phyloP scores from a whole-genome alignment of 2,329 filamentous ascomycete species.

The Hypomyces rosellus region DNA sequence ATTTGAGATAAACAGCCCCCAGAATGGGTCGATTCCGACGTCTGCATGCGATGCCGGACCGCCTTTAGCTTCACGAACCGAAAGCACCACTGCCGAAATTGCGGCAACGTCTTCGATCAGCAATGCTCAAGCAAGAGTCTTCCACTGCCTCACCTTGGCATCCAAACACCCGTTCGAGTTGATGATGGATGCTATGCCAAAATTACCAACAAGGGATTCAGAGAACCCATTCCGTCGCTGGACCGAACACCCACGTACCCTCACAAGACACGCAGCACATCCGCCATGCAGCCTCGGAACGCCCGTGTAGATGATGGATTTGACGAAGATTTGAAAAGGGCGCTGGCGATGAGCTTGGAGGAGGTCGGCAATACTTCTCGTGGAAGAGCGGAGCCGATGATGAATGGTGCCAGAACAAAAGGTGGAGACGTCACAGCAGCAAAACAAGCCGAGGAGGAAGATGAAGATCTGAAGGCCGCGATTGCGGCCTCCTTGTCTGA shows the following conservation, averaged over 20 bases:
- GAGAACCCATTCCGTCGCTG: slow-evolving; percentile 35
- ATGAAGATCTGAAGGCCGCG: slow-evolving; percentile 86
- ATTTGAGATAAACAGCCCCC: slow-evolving; percentile 57
- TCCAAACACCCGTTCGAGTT: slow-evolving; percentile 83
- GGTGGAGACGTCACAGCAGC: slow-evolving; percentile 26
- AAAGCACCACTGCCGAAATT: slow-evolving; percentile 97
- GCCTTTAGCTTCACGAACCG: slow-evolving; percentile 96
- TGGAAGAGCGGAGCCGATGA: slow-evolving; percentile 61
- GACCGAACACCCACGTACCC: slow-evolving; percentile 45
- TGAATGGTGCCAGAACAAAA: slow-evolving; percentile 34
- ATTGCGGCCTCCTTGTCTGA: slow-evolving; percentile 92
- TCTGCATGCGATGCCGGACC: slow-evolving; percentile 96
- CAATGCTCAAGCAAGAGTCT: slow-evolving; percentile 87
- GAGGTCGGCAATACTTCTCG: slow-evolving; percentile 73
- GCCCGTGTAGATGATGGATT: slow-evolving; percentile 85
- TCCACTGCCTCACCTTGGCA: slow-evolving; percentile 86
- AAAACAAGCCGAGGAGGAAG: slow-evolving; percentile 69
- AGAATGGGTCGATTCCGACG: slow-evolving; percentile 96
- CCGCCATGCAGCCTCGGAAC: slow-evolving; percentile 80
- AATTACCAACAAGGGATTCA: slow-evolving; percentile 62
- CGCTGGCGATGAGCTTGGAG: slow-evolving; percentile 93
- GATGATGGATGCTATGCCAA: slow-evolving; percentile 94
- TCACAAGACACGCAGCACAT: slow-evolving; percentile 59
- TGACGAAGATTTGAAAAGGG: slow-evolving; percentile 89
- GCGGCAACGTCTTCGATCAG: slow-evolving; percentile 94